Conservation (phyloP, 805 yeast species). For the Zygoascus biomembranicola region DNA sequence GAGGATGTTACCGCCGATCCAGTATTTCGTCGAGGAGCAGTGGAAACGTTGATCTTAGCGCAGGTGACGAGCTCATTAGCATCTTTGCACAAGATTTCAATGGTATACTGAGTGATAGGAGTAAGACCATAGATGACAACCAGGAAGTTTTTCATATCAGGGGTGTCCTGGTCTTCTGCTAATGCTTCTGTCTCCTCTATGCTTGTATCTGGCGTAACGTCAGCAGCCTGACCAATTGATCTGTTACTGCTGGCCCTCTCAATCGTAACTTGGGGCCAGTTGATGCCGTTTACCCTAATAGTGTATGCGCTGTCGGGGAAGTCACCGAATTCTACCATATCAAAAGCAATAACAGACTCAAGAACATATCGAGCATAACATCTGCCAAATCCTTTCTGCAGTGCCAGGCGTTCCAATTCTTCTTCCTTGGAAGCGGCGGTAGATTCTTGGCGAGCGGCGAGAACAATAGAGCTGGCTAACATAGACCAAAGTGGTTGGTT, state of each 20-base stretch:
- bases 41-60: conserved; percentile 7
- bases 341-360: conserved; percentile 28
- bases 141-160: conserved; percentile 31
- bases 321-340: conserved; percentile 16
- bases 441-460: conserved; percentile 27
- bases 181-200: not conserved
- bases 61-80: not conserved
- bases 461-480: conserved; percentile 26
- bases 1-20: not conserved
- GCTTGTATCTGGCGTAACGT: not conserved
- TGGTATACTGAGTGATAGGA: conserved; percentile 56
- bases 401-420: conserved; percentile 5
- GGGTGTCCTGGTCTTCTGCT: conserved; percentile 8
- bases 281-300: conserved; percentile 50
- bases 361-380: conserved; percentile 24
- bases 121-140: conserved; percentile 58
- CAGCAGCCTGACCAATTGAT: not conserved
- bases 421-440: conserved; percentile 2
- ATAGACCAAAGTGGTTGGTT: conserved; percentile 30
- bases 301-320: conserved; percentile 31
- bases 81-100: conserved; percentile 34
- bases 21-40: conserved; percentile 5
- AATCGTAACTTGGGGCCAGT: conserved; percentile 58
- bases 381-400: conserved; percentile 8
- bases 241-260: conserved; percentile 15